Percentiles rank a stretch among this genome's conserved stretches.
phyloP scores from a whole-genome alignment of 2,329 filamentous ascomycete species.

The Aspergillus ochraceoroseus region DNA sequence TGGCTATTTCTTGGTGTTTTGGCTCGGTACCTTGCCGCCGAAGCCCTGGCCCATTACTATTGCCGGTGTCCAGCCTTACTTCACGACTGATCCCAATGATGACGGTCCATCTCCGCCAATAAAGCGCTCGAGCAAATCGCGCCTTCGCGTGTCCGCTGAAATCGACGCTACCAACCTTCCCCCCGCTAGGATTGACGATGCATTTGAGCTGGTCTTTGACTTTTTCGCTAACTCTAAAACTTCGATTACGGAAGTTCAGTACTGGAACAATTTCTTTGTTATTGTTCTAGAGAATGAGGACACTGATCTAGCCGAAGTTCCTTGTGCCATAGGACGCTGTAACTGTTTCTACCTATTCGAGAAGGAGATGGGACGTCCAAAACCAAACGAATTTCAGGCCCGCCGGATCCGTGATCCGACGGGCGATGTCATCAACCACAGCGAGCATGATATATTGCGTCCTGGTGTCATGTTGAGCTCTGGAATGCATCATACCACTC shows the following conservation, averaged over 20 bases:
- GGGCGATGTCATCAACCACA: neutral
- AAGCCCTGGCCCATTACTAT: too few relatives aligned
- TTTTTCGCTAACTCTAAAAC: neutral
- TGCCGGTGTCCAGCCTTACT: too few relatives aligned
- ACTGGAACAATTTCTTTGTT: neutral
- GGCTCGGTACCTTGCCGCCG: too few relatives aligned
- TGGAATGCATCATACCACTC: neutral
- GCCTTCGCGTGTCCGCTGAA: neutral
- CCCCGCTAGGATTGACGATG: neutral
- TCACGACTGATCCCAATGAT: too few relatives aligned
- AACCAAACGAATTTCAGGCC: neutral
- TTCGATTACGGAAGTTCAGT: neutral
- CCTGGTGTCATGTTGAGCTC: conserved; percentile 4
- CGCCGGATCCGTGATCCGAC: neutral
- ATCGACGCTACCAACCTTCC: neutral
- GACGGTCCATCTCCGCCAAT: too few relatives aligned
- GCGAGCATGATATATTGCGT: conserved; percentile 1
- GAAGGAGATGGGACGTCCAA: neutral
- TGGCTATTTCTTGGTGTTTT: too few relatives aligned
- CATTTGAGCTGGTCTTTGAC: neutral
- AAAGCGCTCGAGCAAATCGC: neutral
- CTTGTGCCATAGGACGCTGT: neutral
- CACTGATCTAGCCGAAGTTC: neutral
- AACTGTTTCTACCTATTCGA: neutral
- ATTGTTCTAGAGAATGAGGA: conserved; percentile 2